These are phyloP conservation scores for Eimeria tenella DNA, from an alignment of 169 alveolate genomes.

Conservation along the genomic window DNA sequence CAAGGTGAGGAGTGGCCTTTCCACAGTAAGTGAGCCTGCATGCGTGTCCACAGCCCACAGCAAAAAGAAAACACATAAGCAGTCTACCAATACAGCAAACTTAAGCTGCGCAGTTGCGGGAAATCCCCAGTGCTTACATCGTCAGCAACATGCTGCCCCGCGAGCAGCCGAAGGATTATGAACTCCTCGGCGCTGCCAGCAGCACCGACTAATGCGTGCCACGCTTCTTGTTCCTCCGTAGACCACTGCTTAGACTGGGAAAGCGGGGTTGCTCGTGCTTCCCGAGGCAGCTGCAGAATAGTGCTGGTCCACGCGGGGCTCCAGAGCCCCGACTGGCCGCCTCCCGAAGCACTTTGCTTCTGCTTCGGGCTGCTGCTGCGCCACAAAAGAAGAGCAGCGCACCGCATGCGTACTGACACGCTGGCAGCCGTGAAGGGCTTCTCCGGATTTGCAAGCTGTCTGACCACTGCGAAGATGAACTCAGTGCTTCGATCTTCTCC, in stretches of 20 bases:
- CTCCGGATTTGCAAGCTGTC: too few species aligned
- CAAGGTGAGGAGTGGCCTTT: slow-evolving; percentile 44
- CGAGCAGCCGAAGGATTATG: slow-evolving; percentile 29
- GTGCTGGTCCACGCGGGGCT: slow-evolving; percentile 36
- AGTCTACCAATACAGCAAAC: not conserved
- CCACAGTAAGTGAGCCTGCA: slow-evolving; percentile 50
- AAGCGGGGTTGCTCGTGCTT: not conserved
- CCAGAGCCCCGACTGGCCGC: not conserved
- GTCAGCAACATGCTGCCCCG: slow-evolving; percentile 53
- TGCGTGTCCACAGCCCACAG: not conserved
- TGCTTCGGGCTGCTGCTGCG: not conserved
- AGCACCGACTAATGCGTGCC: slow-evolving; percentile 51
- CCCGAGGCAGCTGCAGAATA: slow-evolving; percentile 29
- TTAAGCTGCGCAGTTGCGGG: not conserved
- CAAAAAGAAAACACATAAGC: not conserved
- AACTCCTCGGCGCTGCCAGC: slow-evolving; percentile 63
- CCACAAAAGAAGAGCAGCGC: slow-evolving; percentile 56
- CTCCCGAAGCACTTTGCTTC: not conserved
- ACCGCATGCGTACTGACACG: slow-evolving; percentile 12
- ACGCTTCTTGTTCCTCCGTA: not conserved
- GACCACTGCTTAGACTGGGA: not conserved
- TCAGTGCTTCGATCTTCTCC: not conserved
- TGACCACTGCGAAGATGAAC: not conserved
- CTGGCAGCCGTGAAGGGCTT: not conserved
- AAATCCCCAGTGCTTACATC: not conserved